Evolutionary conservation across 2,329 filamentous ascomycete species (phyloP).

Genomic region (Colletotrichum sp.): DNA sequence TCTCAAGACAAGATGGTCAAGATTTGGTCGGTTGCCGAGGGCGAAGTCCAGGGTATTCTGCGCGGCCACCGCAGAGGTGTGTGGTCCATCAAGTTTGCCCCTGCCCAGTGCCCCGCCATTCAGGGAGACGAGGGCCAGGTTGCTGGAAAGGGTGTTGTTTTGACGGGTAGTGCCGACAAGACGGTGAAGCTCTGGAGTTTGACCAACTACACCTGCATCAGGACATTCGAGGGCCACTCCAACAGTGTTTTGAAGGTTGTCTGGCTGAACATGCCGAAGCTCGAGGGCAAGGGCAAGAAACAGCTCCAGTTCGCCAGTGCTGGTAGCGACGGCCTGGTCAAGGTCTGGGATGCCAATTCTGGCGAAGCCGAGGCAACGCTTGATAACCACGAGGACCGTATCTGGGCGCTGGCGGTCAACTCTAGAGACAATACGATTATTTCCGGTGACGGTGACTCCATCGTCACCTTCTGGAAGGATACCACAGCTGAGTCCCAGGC

Average conservation of each 20-base stretch:
- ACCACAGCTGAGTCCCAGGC: slow-evolving; percentile 82
- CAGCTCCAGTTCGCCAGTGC: slow-evolving; percentile 81
- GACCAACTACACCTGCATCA: slow-evolving; percentile 87
- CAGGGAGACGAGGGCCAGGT: slow-evolving; percentile 74
- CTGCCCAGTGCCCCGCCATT: slow-evolving; percentile 75
- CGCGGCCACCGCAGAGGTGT: slow-evolving; percentile 93
- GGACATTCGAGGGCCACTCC: slow-evolving; percentile 95
- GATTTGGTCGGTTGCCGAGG: slow-evolving; percentile 91
- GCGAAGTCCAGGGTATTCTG: slow-evolving; percentile 89
- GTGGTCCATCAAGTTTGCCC: slow-evolving; percentile 93
- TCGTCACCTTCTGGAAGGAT: slow-evolving; percentile 94
- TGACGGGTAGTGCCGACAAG: slow-evolving; percentile 95
- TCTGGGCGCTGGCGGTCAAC: slow-evolving; percentile 86
- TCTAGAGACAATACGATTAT: slow-evolving; percentile 75
- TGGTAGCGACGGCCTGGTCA: slow-evolving; percentile 92
- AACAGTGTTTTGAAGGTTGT: slow-evolving; percentile 94
- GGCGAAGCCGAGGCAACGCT: slow-evolving; percentile 89
- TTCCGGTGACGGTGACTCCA: slow-evolving; percentile 91
- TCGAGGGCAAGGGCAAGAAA: slow-evolving; percentile 58
- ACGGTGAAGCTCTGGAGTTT: slow-evolving; percentile 96
- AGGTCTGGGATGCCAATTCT: slow-evolving; percentile 89
- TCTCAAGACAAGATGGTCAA: slow-evolving; percentile 98
- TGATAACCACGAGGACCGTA: slow-evolving; percentile 95
- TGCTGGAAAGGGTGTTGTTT: slow-evolving; percentile 79
- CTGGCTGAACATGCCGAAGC: slow-evolving; percentile 71